Evolutionary conservation across 2,329 filamentous ascomycete genomes (phyloP).

Genomic region (Pyrenophora tritici-repentis): DNA sequence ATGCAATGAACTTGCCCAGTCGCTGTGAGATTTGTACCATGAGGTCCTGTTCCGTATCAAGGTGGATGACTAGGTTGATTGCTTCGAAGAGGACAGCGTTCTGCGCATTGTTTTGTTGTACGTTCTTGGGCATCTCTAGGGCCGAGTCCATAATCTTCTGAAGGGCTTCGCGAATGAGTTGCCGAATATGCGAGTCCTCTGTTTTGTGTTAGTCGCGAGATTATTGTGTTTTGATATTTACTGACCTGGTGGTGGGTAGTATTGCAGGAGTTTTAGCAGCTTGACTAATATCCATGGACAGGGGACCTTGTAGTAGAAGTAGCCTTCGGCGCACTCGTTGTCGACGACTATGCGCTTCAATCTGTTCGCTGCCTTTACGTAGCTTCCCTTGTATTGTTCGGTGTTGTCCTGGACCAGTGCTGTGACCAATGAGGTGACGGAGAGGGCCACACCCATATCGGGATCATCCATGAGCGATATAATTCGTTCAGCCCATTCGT

Average conservation of each 20-base stretch:
- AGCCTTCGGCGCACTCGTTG: conserved; percentile 85
- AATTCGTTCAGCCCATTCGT: conserved; percentile 96
- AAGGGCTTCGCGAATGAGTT: conserved; percentile 88
- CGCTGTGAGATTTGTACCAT: conserved; percentile 95
- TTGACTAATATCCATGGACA: conserved; percentile 99
- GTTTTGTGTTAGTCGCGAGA: conserved; percentile 26
- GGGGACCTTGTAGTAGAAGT: conserved; percentile 99
- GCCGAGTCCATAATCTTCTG: conserved; percentile 90
- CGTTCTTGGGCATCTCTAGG: conserved; percentile 94
- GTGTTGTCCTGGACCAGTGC: conserved; percentile 89
- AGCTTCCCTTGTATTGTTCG: conserved; percentile 93
- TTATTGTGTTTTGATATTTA: not conserved
- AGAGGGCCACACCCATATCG: conserved; percentile 91
- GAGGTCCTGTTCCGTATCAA: conserved; percentile 90
- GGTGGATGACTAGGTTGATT: conserved; percentile 96
- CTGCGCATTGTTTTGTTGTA: conserved; percentile 98
- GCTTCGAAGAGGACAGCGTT: conserved; percentile 98
- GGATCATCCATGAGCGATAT: conserved; percentile 98
- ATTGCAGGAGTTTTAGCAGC: conserved; percentile 86
- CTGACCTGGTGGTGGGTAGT: conserved; percentile 88
- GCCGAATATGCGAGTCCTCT: conserved; percentile 92
- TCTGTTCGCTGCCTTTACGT: conserved; percentile 88
- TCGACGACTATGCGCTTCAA: conserved; percentile 91
- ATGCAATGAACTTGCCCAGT: conserved; percentile 94
- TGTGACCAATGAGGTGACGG: conserved; percentile 94